Conservation (phyloP, 2,329 filamentous ascomycete species). For the Fusarium clavum region DNA sequence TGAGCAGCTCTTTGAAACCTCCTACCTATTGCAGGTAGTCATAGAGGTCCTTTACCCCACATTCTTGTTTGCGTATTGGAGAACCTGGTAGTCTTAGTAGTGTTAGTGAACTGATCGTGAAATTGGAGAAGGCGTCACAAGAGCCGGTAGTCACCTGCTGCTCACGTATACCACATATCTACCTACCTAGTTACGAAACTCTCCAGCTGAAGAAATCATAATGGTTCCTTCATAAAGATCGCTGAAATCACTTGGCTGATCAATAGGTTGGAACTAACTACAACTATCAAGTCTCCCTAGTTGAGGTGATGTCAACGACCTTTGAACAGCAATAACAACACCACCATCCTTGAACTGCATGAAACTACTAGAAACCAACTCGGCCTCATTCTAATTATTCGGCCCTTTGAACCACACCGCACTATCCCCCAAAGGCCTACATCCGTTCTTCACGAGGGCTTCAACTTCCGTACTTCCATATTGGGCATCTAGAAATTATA, state of each 20-base stretch:
- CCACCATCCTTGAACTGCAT: constrained; percentile 19
- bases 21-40: constrained; percentile 8
- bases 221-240: neutral
- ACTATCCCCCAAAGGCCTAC: constrained; percentile 36
- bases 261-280: neutral
- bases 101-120: constrained; percentile 6
- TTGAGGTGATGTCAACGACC: constrained; percentile 13
- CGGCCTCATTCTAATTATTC: constrained; percentile 42
- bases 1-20: neutral
- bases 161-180: neutral
- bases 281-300: neutral
- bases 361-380: constrained; percentile 10
- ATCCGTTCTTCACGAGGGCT: constrained; percentile 19
- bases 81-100: neutral
- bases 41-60: constrained; percentile 13
- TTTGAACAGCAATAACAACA: constrained; percentile 5
- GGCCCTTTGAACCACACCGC: constrained; percentile 45
- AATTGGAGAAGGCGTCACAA: constrained; percentile 15
- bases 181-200: neutral
- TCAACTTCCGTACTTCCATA: constrained; percentile 37
- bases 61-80: constrained; percentile 10
- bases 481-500: constrained; percentile 28
- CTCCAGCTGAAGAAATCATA: neutral
- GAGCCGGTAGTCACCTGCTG: constrained; percentile 11
- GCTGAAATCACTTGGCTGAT: neutral